Evolutionary conservation across 306 rosid genomes (phyloP), one percentile per base, ranked within the genome.

Genomic region (Cucurbita argyrosperma): DNA sequence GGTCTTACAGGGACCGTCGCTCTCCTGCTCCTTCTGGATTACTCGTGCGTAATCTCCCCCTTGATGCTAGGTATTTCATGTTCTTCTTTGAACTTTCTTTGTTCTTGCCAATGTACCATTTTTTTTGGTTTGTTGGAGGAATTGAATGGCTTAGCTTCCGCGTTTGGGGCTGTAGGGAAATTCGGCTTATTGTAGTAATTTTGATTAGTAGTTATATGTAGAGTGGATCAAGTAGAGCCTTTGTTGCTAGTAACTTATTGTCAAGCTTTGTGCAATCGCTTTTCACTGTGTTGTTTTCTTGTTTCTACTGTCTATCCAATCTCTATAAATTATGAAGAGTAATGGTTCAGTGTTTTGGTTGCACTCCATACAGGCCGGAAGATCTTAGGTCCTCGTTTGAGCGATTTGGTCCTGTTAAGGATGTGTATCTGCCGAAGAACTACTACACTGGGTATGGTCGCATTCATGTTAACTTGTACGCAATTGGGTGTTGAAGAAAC

Each of bases 381-480:
- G 96, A 90, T 82, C 98, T 90, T 39, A 87, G 96, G 89, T 77
- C 7, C 47, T 96, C 92, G 10, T 95, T 95, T 62, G 99, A 91
- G 79, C 97, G 99, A 39, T 95, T 11, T 87, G 99, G 99, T 69
- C 92, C 95, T 5, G 96, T 95, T 82, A 95, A 91, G 87, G 99
- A 95, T 75, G 99, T 95, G 52, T 95, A 95, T 86, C 92, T 95
- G 63, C 99, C 99, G 7, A 91, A 86, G 85, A 91, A 95, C 82
- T 95, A 88, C 78, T 80, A 91, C 83, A 91, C 96, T 55, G 89
- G 97, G 99, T 95, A 84, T 74, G 80, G 39, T 26, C 66, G 67
- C 53, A 16, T 75, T 51, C 40, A 50, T 71, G 16, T 9, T 3
- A 66, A 35, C 52, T 7, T 74, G 30, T 42, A 19, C 40, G 51